Evolutionary conservation across 2,329 filamentous ascomycete genomes (phyloP), one percentile per base, ranked within the genome.

Genomic region (Malbranchea zuffiana): DNA sequence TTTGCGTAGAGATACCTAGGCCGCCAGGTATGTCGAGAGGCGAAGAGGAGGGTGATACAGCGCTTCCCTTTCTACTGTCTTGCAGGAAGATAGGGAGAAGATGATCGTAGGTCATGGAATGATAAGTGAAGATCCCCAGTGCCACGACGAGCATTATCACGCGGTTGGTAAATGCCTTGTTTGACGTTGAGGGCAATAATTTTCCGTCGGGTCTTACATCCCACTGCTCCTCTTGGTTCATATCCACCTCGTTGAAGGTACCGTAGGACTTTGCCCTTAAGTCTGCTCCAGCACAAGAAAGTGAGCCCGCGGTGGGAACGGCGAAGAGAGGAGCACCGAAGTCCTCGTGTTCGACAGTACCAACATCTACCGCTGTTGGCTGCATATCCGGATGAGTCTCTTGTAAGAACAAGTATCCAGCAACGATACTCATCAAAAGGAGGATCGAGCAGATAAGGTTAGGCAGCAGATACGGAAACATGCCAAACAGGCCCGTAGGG

Each of bases 91-190:
- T 94, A 5, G 87, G 87, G 37, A 94, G 69, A 1, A 95, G 71
- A 55, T 93, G 83, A 53, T 95, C 88, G 60, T 84, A 95, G 0
- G 82, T 86, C 86, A 95, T 95, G 24, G 81, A 85, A 61, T 95
- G 87, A 56, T 93, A 93, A 3, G 85, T 90, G 63, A 93, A 94
- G 45, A 95, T 83, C 29, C 81, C 83, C 32, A 95, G 65, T 1
- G 87, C 80, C n/a, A 85, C 52, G 25, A 90, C 76, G 36, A 94
- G 73, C 58, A 82, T 78, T 47, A 82, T 66, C 42, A 94, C 78
- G 26, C 72, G 73, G 58, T 63, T 68, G 2, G 71, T 78, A 47
- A 79, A 74, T 35, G 71, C 67, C 41, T 44, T 41, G 66, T 67
- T 18, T 62, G 53, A 10, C 55, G 54, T 34, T 48, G 46, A 3